These are phyloP conservation scores for Trichomonas gallinae DNA, from an alignment of 208 protist species.

Conservation along the genomic window DNA sequence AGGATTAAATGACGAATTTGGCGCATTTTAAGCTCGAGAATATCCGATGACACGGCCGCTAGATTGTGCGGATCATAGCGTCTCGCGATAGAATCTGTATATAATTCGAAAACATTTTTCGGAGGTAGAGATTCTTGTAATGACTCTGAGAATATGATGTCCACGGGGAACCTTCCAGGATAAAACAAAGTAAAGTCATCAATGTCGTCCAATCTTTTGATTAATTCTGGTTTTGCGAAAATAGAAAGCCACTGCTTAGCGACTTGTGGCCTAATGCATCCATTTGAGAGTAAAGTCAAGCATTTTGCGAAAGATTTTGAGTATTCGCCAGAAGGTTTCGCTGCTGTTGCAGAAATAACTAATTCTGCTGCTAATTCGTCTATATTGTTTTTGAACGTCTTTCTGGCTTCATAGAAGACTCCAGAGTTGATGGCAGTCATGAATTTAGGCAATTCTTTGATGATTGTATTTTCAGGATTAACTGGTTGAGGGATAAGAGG, in stretches of 20 bases:
- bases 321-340: background rate
- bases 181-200: background rate
- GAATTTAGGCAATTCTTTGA: background rate
- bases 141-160: background rate
- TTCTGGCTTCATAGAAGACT: background rate
- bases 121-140: background rate
- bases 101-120: background rate
- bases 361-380: background rate
- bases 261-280: background rate
- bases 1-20: background rate
- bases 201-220: background rate
- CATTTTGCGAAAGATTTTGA: conserved; percentile 3
- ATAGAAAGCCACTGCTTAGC: background rate
- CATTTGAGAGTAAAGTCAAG: background rate
- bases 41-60: background rate
- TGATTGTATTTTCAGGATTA: background rate
- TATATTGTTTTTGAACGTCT: too few relatives aligned
- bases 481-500: background rate
- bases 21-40: background rate
- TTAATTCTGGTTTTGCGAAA: background rate
- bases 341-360: background rate
- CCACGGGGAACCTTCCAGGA: background rate
- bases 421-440: background rate
- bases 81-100: background rate
- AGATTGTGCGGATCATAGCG: background rate